A percentile compares a stretch with the other conserved stretches of the same genome.
phyloP scores from a whole-genome alignment of 441 rosid genomes.

The Biscutella laevigata region DNA sequence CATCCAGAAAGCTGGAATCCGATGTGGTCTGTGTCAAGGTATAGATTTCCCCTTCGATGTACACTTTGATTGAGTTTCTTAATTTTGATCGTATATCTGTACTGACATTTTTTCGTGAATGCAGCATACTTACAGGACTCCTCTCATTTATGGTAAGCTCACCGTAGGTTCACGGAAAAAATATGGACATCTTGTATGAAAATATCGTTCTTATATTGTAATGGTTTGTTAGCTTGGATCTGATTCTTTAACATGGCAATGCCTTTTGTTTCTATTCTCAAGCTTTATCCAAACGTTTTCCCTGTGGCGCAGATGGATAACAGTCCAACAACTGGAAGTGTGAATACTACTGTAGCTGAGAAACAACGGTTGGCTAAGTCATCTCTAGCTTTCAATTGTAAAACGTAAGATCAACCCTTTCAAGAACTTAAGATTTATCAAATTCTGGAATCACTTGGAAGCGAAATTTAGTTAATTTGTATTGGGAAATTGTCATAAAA shows the following conservation, averaged over 20 bases:
- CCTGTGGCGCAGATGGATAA: constrained; percentile 64
- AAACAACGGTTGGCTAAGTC: constrained; percentile 80
- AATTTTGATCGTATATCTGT: background rate
- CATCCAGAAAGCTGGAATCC: constrained; percentile 99
- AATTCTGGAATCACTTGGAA: background rate
- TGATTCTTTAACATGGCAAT: background rate
- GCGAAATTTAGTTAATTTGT: background rate
- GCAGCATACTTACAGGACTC: constrained; percentile 99
- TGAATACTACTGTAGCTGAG: constrained; percentile 66
- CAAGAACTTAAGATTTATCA: background rate
- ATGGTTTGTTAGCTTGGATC: constrained; percentile 6
- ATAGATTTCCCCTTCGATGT: constrained; percentile 2
- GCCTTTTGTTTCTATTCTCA: background rate
- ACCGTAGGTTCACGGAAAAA: no score
- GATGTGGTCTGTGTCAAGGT: constrained; percentile 99
- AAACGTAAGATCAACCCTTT: constrained; percentile 68
- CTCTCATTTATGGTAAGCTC: constrained; percentile 95
- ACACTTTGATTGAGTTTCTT: background rate
- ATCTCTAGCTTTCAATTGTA: constrained; percentile 88
- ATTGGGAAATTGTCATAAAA: background rate
- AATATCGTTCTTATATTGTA: constrained; percentile 2
- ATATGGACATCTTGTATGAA: background rate
- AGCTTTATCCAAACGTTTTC: background rate
- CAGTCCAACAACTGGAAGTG: constrained; percentile 97
- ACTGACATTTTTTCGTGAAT: constrained; percentile 17